Conservation (phyloP, 495 filamentous ascomycete species). For the Aspergillus heteromorphus region DNA sequence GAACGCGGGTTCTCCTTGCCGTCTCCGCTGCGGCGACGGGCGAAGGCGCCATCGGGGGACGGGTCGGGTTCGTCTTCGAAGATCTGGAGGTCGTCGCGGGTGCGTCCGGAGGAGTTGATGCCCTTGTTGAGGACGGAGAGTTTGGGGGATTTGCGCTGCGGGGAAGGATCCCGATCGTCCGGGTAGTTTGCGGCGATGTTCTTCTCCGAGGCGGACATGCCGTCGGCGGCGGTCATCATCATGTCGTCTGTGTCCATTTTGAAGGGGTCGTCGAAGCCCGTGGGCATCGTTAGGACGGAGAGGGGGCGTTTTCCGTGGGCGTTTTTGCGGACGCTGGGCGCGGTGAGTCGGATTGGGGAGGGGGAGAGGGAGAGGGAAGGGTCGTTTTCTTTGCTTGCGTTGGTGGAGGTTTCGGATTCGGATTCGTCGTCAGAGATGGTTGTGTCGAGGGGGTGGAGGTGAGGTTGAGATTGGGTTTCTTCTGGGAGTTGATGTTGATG, state of each 20-base stretch:
- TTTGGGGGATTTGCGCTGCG: slow-evolving; percentile 28
- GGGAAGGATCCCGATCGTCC: slow-evolving; percentile 9
- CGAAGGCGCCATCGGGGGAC: slow-evolving; percentile 4
- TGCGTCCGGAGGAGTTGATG: slow-evolving; percentile 21
- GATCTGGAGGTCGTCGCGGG: slow-evolving; percentile 32
- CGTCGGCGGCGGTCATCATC: slow-evolving; percentile 2
- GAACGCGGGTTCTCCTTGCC: slow-evolving; percentile 32
- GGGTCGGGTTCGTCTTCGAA: slow-evolving; percentile 34
- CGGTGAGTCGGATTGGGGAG: slow-evolving; percentile 25
- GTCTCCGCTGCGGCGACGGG: slow-evolving; percentile 22
- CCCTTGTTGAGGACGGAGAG: slow-evolving; percentile 23
- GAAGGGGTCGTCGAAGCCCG: slow-evolving; percentile 27
- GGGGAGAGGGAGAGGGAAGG: slow-evolving; percentile 41
- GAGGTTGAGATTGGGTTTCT: neutral
- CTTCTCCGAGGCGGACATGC: slow-evolving; percentile 33
- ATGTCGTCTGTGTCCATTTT: slow-evolving; percentile 10
- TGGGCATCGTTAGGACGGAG: slow-evolving; percentile 30
- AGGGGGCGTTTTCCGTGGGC: slow-evolving; percentile 38
- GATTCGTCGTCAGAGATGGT: slow-evolving; percentile 23
- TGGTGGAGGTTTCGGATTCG: slow-evolving; percentile 23
- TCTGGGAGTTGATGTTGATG: slow-evolving; percentile 1
- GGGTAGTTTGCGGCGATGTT: slow-evolving; percentile 37
- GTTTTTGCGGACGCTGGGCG: slow-evolving; percentile 31
- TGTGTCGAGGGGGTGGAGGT: neutral
- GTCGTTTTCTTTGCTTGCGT: slow-evolving; percentile 47